Percentiles rank a stretch among this genome's conserved stretches.
These are phyloP conservation scores for Rutstroemia sp. DNA, from an alignment of 2,329 filamentous ascomycete species.

Conservation along the genomic window DNA sequence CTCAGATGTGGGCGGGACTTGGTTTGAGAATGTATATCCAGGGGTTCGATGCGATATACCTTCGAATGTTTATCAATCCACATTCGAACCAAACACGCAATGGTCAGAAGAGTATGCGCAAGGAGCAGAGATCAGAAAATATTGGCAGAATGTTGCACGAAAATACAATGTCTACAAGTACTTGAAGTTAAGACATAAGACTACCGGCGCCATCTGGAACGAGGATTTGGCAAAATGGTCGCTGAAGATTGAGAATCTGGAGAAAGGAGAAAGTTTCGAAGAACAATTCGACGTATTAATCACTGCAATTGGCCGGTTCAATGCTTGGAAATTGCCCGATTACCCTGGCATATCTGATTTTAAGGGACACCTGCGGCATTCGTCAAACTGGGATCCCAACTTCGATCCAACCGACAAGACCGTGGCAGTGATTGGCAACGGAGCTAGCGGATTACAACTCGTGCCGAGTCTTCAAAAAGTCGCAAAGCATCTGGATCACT, in stretches of 20 bases:
- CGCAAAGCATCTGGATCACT: conserved; percentile 11
- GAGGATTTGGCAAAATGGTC: conserved; percentile 45
- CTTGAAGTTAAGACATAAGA: conserved; percentile 46
- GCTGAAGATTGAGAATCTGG: conserved; percentile 31
- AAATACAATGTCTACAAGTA: conserved; percentile 59
- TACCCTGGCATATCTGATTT: conserved; percentile 46
- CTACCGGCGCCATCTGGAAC: conserved; percentile 51
- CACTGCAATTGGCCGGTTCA: conserved; percentile 59
- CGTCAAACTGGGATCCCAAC: conserved; percentile 51
- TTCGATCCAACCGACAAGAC: conserved; percentile 40
- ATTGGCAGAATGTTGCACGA: conserved; percentile 54
- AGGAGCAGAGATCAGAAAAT: conserved; percentile 58
- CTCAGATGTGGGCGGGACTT: conserved; percentile 37
- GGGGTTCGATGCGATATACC: conserved; percentile 20
- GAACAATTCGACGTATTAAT: conserved; percentile 53
- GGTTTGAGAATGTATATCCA: conserved; percentile 41
- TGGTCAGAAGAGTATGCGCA: conserved; percentile 64
- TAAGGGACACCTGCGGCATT: conserved; percentile 47
- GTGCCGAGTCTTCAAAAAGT: conserved; percentile 35
- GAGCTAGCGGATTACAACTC: conserved; percentile 45
- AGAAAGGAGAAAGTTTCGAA: conserved; percentile 31
- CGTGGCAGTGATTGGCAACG: conserved; percentile 43
- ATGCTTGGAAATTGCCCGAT: conserved; percentile 55
- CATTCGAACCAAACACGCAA: conserved; percentile 57
- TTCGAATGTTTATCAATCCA: conserved; percentile 46